phyloP scores from a whole-genome alignment of 169 alveolate genomes.

The Plasmodium ovale region DNA sequence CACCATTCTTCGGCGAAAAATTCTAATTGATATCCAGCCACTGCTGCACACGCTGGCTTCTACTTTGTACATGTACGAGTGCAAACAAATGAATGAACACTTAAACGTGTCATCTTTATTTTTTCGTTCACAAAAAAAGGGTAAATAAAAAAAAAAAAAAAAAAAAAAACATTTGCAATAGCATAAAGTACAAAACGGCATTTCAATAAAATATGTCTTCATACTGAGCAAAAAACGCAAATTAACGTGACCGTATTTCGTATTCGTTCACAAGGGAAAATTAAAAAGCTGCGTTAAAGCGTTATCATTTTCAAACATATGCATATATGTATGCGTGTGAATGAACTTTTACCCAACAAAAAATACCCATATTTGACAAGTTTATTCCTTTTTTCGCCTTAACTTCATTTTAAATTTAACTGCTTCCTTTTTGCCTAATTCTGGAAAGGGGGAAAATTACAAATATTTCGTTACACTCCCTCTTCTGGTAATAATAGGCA shows the following conservation, averaged over 20 bases:
- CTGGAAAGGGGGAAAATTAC: neutral
- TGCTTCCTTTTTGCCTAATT: neutral
- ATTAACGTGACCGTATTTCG: neutral
- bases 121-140: too few species aligned
- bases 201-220: neutral
- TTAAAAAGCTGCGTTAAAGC: neutral
- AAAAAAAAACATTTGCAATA: constrained; percentile 6
- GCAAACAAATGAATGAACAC: neutral
- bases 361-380: neutral
- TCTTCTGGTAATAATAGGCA: neutral
- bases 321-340: too few species aligned
- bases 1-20: neutral
- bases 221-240: neutral
- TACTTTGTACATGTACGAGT: neutral
- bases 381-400: neutral
- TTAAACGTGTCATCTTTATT: neutral
- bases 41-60: neutral
- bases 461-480: too few species aligned
- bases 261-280: neutral
- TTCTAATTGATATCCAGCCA: neutral
- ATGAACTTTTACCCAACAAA: too few species aligned
- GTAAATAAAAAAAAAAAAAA: too few species aligned
- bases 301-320: neutral
- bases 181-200: constrained; percentile 2
- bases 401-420: too few species aligned